Conservation (phyloP, 345 rosid species). For the Hibiscus tridactylites region DNA sequence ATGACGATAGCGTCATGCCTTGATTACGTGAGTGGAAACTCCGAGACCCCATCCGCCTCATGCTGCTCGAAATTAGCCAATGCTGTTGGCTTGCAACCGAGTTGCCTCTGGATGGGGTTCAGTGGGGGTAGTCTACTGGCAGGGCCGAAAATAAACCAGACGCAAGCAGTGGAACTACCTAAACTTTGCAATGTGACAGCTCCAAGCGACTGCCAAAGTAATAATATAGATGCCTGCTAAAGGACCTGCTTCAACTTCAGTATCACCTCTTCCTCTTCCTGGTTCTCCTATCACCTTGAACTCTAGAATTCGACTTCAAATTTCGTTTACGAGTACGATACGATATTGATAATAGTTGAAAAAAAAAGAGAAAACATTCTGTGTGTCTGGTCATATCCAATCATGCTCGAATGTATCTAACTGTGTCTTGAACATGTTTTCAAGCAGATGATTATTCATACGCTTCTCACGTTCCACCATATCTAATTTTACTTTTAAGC, state of each 20-base stretch:
- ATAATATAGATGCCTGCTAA: neutral
- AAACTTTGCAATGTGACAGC: conserved; percentile 21
- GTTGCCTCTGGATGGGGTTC: conserved; percentile 36
- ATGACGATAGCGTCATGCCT: conserved; percentile 25
- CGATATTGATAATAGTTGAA: too few species aligned
- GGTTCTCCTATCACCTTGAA: conserved; percentile 1
- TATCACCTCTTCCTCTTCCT: neutral
- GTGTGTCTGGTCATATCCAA: too few species aligned
- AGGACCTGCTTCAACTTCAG: conserved; percentile 16
- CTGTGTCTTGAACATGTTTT: too few species aligned
- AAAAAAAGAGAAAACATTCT: too few species aligned
- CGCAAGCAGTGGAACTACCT: conserved; percentile 20
- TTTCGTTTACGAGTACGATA: too few species aligned
- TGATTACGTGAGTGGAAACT: conserved; percentile 26
- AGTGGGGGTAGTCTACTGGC: conserved; percentile 19
- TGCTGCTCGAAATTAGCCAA: conserved; percentile 43
- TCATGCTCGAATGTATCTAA: too few species aligned
- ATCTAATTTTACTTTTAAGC: too few species aligned
- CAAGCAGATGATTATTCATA: too few species aligned
- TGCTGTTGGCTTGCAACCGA: conserved; percentile 35
- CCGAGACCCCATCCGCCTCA: conserved; percentile 37
- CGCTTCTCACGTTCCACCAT: too few species aligned
- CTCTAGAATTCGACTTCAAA: neutral
- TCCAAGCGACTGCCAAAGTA: conserved; percentile 5
- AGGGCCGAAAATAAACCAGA: conserved; percentile 6